A percentile compares a stretch with the other conserved stretches of the same genome.
Evolutionary conservation across 192 early-diverging fungal species (phyloP).

Genomic region (Spinellus fusiger): DNA sequence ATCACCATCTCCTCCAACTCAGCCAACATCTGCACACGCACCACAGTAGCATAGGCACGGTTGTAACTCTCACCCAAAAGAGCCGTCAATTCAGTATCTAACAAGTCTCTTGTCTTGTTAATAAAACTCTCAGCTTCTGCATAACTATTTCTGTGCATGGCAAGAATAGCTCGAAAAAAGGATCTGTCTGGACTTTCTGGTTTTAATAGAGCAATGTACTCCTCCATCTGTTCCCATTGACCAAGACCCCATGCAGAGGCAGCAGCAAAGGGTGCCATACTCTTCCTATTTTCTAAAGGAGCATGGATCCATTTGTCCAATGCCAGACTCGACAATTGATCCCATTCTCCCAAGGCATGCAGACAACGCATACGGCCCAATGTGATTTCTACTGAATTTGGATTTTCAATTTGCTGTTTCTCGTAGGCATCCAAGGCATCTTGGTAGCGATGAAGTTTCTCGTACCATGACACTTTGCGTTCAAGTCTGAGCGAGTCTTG

Average conservation of each 20-base stretch:
- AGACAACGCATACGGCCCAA: constrained; percentile 87
- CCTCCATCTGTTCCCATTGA: constrained; percentile 84
- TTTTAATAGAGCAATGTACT: constrained; percentile 78
- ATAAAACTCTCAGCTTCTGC: constrained; percentile 70
- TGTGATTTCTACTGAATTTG: constrained; percentile 69
- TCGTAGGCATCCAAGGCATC: constrained; percentile 87
- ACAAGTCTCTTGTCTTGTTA: constrained; percentile 68
- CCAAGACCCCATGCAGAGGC: constrained; percentile 90
- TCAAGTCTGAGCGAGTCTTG: constrained; percentile 77
- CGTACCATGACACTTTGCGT: constrained; percentile 88
- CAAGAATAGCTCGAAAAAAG: constrained; percentile 83
- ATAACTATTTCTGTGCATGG: constrained; percentile 75
- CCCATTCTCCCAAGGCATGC: constrained; percentile 92
- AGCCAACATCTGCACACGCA: constrained; percentile 95
- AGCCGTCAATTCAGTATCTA: constrained; percentile 83
- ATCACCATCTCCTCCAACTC: constrained; percentile 95
- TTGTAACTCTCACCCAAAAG: constrained; percentile 91
- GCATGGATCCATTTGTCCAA: constrained; percentile 71
- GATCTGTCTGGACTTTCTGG: constrained; percentile 73
- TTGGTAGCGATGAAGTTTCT: constrained; percentile 90
- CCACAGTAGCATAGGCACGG: constrained; percentile 80
- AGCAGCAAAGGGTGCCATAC: constrained; percentile 83
- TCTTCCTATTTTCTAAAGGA: constrained; percentile 54
- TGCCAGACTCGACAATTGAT: constrained; percentile 67
- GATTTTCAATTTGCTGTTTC: constrained; percentile 68